Evolutionary conservation across 352 stramenopile species (phyloP).

Genomic region (Pythium apleroticum): DNA sequence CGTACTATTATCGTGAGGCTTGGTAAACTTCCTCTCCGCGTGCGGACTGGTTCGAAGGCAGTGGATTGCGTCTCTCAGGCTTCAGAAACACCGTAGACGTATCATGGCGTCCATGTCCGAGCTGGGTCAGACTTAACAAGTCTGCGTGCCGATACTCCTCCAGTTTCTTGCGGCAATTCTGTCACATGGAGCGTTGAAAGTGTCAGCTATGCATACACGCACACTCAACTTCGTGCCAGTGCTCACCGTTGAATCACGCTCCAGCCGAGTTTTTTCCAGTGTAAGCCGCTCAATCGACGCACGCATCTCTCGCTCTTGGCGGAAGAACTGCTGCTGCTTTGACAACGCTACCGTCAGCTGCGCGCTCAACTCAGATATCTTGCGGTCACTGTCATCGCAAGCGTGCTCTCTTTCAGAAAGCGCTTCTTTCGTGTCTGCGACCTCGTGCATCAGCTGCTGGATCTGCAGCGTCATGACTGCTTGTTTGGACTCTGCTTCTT

Average conservation of each 20-base stretch:
- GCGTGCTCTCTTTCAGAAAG: slow-evolving; percentile 59
- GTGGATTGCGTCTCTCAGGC: slow-evolving; percentile 14
- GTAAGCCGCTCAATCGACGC: slow-evolving; percentile 56
- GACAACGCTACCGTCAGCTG: slow-evolving; percentile 68
- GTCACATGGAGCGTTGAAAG: background rate
- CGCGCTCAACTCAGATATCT: slow-evolving; percentile 59
- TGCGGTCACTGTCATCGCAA: slow-evolving; percentile 70
- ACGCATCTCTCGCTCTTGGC: slow-evolving; percentile 66
- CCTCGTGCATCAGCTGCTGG: slow-evolving; percentile 55
- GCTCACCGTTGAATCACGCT: slow-evolving; percentile 56
- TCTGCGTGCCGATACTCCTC: slow-evolving; percentile 44
- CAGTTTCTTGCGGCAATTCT: slow-evolving; percentile 25
- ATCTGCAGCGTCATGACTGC: slow-evolving; percentile 45
- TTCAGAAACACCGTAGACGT: background rate
- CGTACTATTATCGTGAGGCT: slow-evolving; percentile 13
- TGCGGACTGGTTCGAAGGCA: slow-evolving; percentile 13
- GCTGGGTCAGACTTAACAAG: slow-evolving; percentile 17
- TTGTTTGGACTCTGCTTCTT: slow-evolving; percentile 51
- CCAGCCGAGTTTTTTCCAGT: slow-evolving; percentile 61
- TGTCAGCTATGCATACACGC: background rate
- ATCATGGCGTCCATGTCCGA: slow-evolving; percentile 8
- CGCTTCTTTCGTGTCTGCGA: slow-evolving; percentile 55
- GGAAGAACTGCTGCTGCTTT: slow-evolving; percentile 74
- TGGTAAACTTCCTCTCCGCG: slow-evolving; percentile 29
- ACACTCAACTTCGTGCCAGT: background rate